These are phyloP conservation scores for Cymbidium sinense DNA, from an alignment of 106 monocot genomes.

Conservation along the genomic window DNA sequence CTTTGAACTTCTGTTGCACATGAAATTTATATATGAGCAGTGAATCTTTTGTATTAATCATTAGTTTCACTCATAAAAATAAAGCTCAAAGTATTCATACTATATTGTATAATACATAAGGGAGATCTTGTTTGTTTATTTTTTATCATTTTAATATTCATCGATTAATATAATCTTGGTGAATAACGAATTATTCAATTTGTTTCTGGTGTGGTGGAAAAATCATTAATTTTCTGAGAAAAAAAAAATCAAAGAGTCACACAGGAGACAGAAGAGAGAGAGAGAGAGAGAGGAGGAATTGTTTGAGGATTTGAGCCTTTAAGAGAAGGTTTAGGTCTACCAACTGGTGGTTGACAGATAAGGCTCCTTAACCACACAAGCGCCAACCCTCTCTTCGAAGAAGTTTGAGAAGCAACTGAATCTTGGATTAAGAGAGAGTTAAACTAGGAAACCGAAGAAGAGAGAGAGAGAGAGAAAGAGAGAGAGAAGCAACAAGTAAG, in stretches of 20 bases:
- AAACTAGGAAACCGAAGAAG: slow-evolving; percentile 10
- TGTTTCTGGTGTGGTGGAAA: background rate
- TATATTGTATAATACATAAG: too few relatives aligned
- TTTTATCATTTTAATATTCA: background rate
- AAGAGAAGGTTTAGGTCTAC: slow-evolving; percentile 81
- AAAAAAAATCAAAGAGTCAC: background rate
- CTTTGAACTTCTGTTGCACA: too few relatives aligned
- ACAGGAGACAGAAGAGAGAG: background rate
- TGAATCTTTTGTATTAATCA: too few relatives aligned
- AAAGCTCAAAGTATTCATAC: too few relatives aligned
- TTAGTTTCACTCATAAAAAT: too few relatives aligned
- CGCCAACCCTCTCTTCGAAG: slow-evolving; percentile 7
- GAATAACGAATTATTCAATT: background rate
- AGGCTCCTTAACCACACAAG: slow-evolving; percentile 51
- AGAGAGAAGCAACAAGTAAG: slow-evolving; percentile 17
- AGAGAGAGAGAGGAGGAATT: slow-evolving; percentile 4
- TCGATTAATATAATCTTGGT: background rate
- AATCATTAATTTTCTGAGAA: background rate
- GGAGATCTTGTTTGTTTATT: background rate
- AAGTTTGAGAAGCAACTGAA: slow-evolving; percentile 8
- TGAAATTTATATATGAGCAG: too few relatives aligned
- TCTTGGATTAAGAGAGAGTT: slow-evolving; percentile 27
- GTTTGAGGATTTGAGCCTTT: slow-evolving; percentile 3
- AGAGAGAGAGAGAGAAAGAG: slow-evolving; percentile 15
- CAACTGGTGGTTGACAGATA: slow-evolving; percentile 88